A percentile compares a stretch with the other conserved stretches of the same genome.
phyloP scores from a whole-genome alignment of 495 filamentous ascomycete genomes.

The Aspergillus olivimuriae region DNA sequence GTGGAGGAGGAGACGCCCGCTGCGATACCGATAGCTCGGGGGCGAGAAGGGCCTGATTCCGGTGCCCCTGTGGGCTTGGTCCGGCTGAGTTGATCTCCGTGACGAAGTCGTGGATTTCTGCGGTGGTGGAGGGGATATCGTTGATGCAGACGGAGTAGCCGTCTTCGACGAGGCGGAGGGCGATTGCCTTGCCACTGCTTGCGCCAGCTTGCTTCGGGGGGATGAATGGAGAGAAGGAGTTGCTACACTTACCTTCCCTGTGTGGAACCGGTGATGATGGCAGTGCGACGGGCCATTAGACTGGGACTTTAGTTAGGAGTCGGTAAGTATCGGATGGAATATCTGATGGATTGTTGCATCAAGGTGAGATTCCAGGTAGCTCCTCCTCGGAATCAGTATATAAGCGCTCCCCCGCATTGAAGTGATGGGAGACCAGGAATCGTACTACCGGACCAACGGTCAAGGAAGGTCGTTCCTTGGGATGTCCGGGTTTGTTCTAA shows the following conservation, averaged over 20 bases:
- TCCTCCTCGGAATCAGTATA: no score
- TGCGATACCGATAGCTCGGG: slow-evolving; percentile 27
- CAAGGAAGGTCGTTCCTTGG: no score
- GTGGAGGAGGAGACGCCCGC: slow-evolving; percentile 49
- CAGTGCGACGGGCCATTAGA: slow-evolving; percentile 28
- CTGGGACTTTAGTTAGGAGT: slow-evolving; percentile 23
- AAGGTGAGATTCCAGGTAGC: no score
- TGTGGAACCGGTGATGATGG: slow-evolving; percentile 53
- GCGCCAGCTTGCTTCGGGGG: neutral
- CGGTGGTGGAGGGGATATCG: slow-evolving; percentile 43
- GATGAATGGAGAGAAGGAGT: no score
- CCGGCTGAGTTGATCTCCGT: slow-evolving; percentile 34
- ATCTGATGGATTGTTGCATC: neutral
- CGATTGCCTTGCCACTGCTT: slow-evolving; percentile 50
- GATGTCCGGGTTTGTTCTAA: no score
- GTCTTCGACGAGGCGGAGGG: slow-evolving; percentile 50
- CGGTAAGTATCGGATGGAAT: neutral
- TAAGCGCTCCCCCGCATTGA: no score
- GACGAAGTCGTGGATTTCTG: slow-evolving; percentile 43
- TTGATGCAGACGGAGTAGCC: slow-evolving; percentile 58
- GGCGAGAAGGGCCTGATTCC: slow-evolving; percentile 27
- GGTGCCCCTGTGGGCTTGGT: slow-evolving; percentile 12
- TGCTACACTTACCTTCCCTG: slow-evolving; percentile 50
- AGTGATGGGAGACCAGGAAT: no score
- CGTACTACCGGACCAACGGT: no score